phyloP scores from a whole-genome alignment of 164 flowering plant species.

The Cinnamomum chago region DNA sequence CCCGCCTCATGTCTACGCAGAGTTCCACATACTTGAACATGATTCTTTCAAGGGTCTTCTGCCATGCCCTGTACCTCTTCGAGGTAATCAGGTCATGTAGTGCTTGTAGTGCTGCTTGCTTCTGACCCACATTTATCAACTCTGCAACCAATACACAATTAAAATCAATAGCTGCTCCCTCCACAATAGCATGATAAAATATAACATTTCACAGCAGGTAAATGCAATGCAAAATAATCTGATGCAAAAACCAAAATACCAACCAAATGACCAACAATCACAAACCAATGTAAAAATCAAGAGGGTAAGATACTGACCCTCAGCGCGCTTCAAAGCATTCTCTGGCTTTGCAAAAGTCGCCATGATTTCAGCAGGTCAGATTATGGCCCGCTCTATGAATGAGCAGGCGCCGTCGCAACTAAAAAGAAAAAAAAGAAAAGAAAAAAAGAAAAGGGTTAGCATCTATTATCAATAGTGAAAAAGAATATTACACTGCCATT shows the following conservation, averaged over 20 bases:
- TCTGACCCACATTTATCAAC: conserved; percentile 90
- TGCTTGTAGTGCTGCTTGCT: conserved; percentile 85
- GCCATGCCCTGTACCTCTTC: conserved; percentile 88
- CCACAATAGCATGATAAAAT: not conserved
- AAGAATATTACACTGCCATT: too few relatives aligned
- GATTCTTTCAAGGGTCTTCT: conserved; percentile 72
- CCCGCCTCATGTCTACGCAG: conserved; percentile 87
- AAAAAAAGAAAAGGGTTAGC: not conserved
- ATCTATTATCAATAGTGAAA: too few relatives aligned
- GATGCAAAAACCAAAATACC: not conserved
- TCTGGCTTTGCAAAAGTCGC: conserved; percentile 30
- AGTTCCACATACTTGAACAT: conserved; percentile 95
- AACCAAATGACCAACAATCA: not conserved
- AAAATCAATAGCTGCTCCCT: not conserved
- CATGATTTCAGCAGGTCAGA: conserved; percentile 9
- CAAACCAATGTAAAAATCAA: not conserved
- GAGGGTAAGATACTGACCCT: conserved; percentile 11
- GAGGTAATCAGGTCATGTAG: conserved; percentile 88
- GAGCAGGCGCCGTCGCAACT: not conserved
- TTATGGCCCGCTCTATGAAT: not conserved
- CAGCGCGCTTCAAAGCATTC: conserved; percentile 37
- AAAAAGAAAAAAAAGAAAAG: too few relatives aligned
- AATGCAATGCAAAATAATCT: not conserved
- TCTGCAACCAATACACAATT: conserved; percentile 40
- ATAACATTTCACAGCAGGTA: not conserved